Evolutionary conservation across 805 yeast species (phyloP).

Genomic region (Wickerhamiella australiensis): DNA sequence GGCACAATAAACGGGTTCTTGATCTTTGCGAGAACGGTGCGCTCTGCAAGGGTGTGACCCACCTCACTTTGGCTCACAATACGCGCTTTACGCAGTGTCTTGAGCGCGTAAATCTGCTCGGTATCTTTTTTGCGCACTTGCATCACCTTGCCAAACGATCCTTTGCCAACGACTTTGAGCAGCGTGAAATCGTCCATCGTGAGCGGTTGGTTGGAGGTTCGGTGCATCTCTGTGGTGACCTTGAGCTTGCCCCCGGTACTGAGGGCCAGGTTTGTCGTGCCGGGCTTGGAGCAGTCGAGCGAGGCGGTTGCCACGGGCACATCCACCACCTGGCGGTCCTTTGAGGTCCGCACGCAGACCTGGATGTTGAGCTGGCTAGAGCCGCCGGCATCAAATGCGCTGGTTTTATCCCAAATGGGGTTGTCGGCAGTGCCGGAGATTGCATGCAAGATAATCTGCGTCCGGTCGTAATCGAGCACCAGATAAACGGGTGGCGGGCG

Average conservation of each 20-base stretch:
- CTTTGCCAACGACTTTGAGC: slow-evolving; percentile 92
- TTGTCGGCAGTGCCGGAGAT: slow-evolving; percentile 64
- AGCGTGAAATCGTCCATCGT: slow-evolving; percentile 86
- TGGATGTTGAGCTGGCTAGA: slow-evolving; percentile 52
- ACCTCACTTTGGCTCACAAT: slow-evolving; percentile 91
- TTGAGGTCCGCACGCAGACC: slow-evolving; percentile 55
- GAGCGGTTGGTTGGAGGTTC: slow-evolving; percentile 38
- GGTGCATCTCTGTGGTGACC: slow-evolving; percentile 21
- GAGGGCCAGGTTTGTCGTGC: neutral
- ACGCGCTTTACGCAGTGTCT: slow-evolving; percentile 86
- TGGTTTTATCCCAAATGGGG: slow-evolving; percentile 79
- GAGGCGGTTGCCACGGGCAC: slow-evolving; percentile 48
- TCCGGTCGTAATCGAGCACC: slow-evolving; percentile 89
- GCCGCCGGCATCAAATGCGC: slow-evolving; percentile 72
- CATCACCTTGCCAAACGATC: slow-evolving; percentile 98
- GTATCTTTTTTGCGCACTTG: slow-evolving; percentile 95
- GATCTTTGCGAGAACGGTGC: slow-evolving; percentile 87
- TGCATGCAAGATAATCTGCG: slow-evolving; percentile 80
- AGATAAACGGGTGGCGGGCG: slow-evolving; percentile 61
- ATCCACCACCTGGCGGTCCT: slow-evolving; percentile 34
- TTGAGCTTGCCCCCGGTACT: slow-evolving; percentile 17
- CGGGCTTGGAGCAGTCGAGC: slow-evolving; percentile 1
- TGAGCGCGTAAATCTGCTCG: slow-evolving; percentile 84
- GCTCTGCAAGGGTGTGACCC: slow-evolving; percentile 89
- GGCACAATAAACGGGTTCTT: slow-evolving; percentile 95